A percentile compares a stretch with the other conserved stretches of the same genome.
Conservation (phyloP, 2,329 filamentous ascomycete species). For the Domatiomyces globalis region DNA sequence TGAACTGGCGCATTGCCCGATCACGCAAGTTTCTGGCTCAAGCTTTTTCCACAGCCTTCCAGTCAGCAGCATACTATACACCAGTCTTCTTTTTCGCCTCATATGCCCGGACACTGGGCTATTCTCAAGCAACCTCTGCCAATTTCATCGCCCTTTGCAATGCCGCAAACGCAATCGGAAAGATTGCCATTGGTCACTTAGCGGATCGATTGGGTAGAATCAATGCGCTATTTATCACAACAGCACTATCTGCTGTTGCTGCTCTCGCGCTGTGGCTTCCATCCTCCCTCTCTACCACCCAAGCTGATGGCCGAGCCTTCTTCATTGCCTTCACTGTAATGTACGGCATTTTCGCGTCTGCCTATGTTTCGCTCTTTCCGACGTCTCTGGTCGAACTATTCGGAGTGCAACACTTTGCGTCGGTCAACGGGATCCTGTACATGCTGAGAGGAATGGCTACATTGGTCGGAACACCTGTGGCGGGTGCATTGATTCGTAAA, state of each 20-base stretch:
- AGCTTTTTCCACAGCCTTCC: conserved; percentile 23
- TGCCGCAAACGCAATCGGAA: conserved; percentile 27
- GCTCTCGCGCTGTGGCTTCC: conserved; percentile 22
- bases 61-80: conserved; percentile 27
- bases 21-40: conserved; percentile 27
- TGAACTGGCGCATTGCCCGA: conserved; percentile 24
- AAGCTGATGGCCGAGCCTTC: conserved; percentile 5
- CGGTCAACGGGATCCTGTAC: conserved; percentile 27
- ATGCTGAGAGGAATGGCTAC: conserved; percentile 27
- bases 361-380: conserved; percentile 29
- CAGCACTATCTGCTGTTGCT: conserved; percentile 19
- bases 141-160: conserved; percentile 30
- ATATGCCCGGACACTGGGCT: conserved; percentile 27
- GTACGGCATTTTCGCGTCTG: conserved; percentile 27
- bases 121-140: conserved; percentile 23
- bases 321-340: conserved; percentile 21
- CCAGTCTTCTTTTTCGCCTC: conserved; percentile 28
- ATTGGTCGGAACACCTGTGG: conserved; percentile 26
- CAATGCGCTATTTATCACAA: conserved; percentile 26
- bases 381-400: conserved; percentile 28
- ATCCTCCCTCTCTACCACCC: conserved; percentile 8
- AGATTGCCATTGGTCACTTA: conserved; percentile 26
- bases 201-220: conserved; percentile 28
- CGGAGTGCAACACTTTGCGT: conserved; percentile 25
- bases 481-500: conserved; percentile 19